Conservation (phyloP, 768 basidiomycete species). For the Cubamyces lactineus region DNA sequence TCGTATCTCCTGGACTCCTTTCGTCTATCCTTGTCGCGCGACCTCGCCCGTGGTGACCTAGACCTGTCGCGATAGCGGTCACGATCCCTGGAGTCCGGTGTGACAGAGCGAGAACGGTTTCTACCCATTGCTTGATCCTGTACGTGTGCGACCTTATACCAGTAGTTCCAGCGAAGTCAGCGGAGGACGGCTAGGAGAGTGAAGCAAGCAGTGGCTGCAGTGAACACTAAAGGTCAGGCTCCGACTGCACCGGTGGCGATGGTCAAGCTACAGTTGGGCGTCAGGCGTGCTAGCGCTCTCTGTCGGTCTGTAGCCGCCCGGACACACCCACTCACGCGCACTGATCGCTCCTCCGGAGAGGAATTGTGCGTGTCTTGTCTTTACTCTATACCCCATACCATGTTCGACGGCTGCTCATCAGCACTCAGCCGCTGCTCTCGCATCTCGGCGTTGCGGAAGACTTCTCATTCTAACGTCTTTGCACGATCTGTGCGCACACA, state of each 20-base stretch:
- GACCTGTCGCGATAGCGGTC: slow-evolving; percentile 36
- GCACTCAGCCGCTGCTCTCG: slow-evolving; percentile 1
- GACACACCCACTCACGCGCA: background rate
- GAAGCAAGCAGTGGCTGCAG: background rate
- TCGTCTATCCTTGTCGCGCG: slow-evolving; percentile 33
- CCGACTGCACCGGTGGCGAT: slow-evolving; percentile 8
- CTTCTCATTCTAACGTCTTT: slow-evolving; percentile 34
- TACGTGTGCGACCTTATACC: background rate
- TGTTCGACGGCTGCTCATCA: slow-evolving; percentile 17
- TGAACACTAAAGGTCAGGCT: no score
- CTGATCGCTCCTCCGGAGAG: background rate
- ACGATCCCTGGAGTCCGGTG: slow-evolving; percentile 42
- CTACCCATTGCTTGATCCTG: slow-evolving; percentile 43
- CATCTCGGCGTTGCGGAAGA: slow-evolving; percentile 24
- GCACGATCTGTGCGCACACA: slow-evolving; percentile 57
- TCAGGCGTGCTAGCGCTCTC: background rate
- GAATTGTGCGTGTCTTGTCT: background rate
- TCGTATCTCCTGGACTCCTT: slow-evolving; percentile 25
- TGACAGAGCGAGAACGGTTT: slow-evolving; percentile 53
- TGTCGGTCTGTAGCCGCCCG: slow-evolving; percentile 1
- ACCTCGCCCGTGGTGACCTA: slow-evolving; percentile 21
- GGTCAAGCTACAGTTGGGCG: background rate
- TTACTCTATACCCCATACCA: background rate
- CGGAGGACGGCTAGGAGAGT: background rate
- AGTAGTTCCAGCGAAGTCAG: background rate